Evolutionary conservation across 768 basidiomycete genomes (phyloP).

Genomic region (Botryobasidium botryosum): DNA sequence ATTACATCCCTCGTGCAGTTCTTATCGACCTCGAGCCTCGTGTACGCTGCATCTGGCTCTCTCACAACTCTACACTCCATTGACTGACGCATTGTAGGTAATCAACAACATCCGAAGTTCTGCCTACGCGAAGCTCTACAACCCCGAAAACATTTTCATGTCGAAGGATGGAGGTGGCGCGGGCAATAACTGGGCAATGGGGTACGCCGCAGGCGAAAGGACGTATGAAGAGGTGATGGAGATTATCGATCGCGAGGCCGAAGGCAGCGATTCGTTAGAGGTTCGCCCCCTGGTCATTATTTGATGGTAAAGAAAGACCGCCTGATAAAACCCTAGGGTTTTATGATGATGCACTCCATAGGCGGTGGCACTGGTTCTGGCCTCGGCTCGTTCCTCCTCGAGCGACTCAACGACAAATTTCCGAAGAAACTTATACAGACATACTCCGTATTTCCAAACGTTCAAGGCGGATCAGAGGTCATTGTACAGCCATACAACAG

Average conservation of each 20-base stretch:
- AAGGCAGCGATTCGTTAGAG: constrained; percentile 85
- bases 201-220: constrained; percentile 75
- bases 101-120: constrained; percentile 88
- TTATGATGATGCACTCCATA: constrained; percentile 98
- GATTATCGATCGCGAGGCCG: constrained; percentile 96
- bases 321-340: constrained; percentile 61
- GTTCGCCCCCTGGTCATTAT: neutral
- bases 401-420: constrained; percentile 91
- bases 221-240: constrained; percentile 96
- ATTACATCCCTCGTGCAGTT: constrained; percentile 94
- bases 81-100: constrained; percentile 37
- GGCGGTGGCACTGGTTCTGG: constrained; percentile 98
- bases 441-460: constrained; percentile 95
- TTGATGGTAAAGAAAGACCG: too few relatives aligned
- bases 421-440: constrained; percentile 99
- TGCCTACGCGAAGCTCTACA: constrained; percentile 77
- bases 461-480: constrained; percentile 74
- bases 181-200: constrained; percentile 98
- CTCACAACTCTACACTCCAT: neutral
- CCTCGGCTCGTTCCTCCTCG: constrained; percentile 92
- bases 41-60: constrained; percentile 32
- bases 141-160: constrained; percentile 93
- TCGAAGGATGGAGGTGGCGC: constrained; percentile 98
- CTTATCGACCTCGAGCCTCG: constrained; percentile 92
- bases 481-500: constrained; percentile 99